Evolutionary conservation across 441 rosid genomes (phyloP).

Genomic region (Omphalea diandra): DNA sequence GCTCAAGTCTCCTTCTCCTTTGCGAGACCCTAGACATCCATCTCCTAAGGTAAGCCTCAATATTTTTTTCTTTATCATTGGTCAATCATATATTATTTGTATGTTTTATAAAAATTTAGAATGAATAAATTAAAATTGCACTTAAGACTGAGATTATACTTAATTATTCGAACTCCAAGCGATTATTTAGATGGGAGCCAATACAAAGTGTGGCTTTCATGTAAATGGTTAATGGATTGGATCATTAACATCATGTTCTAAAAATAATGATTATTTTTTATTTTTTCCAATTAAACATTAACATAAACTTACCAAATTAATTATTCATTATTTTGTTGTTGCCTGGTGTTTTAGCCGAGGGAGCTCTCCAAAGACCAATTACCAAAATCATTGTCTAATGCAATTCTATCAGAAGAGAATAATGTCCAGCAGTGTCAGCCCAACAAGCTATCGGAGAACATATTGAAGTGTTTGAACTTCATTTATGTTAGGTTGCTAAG

Average conservation of each 20-base stretch:
- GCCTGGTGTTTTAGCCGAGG: constrained; percentile 41
- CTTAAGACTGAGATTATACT: too few species aligned
- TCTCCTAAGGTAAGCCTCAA: constrained; percentile 55
- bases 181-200: too few species aligned
- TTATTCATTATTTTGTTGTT: neutral
- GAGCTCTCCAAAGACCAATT: constrained; percentile 50
- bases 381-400: constrained; percentile 57
- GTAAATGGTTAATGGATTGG: too few species aligned
- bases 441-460: constrained; percentile 82
- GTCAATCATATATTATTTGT: too few species aligned
- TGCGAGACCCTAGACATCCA: constrained; percentile 60
- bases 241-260: too few species aligned
- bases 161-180: too few species aligned
- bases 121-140: too few species aligned
- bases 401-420: constrained; percentile 56
- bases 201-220: too few species aligned
- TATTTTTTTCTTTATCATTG: neutral
- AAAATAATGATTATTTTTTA: too few species aligned
- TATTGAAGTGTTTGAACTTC: constrained; percentile 81
- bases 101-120: neutral
- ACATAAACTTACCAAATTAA: too few species aligned
- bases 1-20: constrained; percentile 60
- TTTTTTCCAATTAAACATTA: too few species aligned
- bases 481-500: constrained; percentile 74
- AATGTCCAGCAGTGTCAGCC: constrained; percentile 60